Conservation (phyloP, 371 early-diverging fungal genomes). For the Syncephalis plumigaleata region DNA sequence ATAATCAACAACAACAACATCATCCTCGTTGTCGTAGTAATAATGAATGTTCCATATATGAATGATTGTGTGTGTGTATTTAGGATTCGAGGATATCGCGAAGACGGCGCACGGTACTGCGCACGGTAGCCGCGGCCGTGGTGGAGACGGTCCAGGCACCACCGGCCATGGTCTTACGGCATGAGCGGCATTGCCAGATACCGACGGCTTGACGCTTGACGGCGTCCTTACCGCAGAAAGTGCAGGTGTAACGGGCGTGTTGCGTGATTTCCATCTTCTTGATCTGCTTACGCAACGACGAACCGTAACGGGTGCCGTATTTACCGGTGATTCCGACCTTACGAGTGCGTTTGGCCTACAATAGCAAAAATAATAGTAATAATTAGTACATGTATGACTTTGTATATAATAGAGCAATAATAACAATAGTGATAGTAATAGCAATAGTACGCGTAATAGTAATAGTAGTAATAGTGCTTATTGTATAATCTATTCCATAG, state of each 20-base stretch:
- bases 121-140: conserved; percentile 80
- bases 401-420: no score
- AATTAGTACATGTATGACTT: no score
- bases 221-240: conserved; percentile 95
- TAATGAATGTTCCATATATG: no score
- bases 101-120: conserved; percentile 93
- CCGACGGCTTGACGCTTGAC: conserved; percentile 97
- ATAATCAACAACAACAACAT: no score
- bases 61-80: conserved; percentile 10
- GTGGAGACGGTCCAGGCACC: conserved; percentile 98
- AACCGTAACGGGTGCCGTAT: conserved; percentile 99
- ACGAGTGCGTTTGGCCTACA: conserved; percentile 95
- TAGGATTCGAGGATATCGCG: conserved; percentile 90
- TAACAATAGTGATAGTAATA: no score
- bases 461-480: no score
- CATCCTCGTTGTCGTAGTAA: no score
- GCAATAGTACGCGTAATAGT: no score
- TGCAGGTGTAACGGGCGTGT: conserved; percentile 97
- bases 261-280: conserved; percentile 99
- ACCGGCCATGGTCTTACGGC: conserved; percentile 94
- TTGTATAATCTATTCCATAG: no score
- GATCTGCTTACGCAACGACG: conserved; percentile 98
- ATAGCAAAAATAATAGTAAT: no score
- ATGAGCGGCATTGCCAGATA: conserved; percentile 99
- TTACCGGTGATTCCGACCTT: conserved; percentile 99